Base-by-base conservation (phyloP, 768 basidiomycete genomes). In the Auriculariales sp. region DNA sequence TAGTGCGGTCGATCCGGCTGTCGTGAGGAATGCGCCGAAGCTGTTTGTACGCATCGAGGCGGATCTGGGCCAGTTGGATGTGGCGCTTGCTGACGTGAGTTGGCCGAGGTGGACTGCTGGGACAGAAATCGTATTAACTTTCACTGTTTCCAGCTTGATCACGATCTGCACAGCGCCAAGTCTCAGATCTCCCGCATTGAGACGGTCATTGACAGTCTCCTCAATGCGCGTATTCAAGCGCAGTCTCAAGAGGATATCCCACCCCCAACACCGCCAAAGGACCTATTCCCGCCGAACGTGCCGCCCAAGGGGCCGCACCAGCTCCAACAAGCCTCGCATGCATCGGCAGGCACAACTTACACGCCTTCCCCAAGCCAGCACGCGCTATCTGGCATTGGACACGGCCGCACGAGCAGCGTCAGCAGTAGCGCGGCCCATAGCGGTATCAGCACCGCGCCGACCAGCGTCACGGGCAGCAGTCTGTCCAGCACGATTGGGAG, bases 31-130 rank as follows among this genome's bases (percentile, higher is more conserved):
- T 6, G 17, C 39, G 17, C 39, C 39, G 39, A 44, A 44, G 19
- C 22, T 44, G 1, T 44, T 44, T 19, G 39, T 10, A 19, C 39
- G 39, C 1, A 44, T 44, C 12, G 39, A 44, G 4, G 39, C 17
- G 39, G 39, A 44, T 2, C 9, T 44, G 19, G 27, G 27, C 22
- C 9, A 19, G 12, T 24, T 44, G 2, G 39, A 44, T 15, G 39
- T 12, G 2, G 39, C 39, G 5, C 4, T 44, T 1, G 19, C 12
- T 25, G 39, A 44, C 9, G 39, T 44, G 27, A 2, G n/a, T n/a
- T n/a, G n/a, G n/a, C n/a, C n/a, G n/a, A n/a, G n/a, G n/a, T n/a
- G 22, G 2, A 0, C 11, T 3, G 4, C 3, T 19, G 6, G 5
- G 15, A 36, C 35, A 12, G 22, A 6, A 17, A 6, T 36, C 22